A percentile compares a stretch with the other conserved stretches of the same genome.
These are phyloP conservation scores for Candida sanyaensis DNA, from an alignment of 1,139 yeast species.

Conservation along the genomic window DNA sequence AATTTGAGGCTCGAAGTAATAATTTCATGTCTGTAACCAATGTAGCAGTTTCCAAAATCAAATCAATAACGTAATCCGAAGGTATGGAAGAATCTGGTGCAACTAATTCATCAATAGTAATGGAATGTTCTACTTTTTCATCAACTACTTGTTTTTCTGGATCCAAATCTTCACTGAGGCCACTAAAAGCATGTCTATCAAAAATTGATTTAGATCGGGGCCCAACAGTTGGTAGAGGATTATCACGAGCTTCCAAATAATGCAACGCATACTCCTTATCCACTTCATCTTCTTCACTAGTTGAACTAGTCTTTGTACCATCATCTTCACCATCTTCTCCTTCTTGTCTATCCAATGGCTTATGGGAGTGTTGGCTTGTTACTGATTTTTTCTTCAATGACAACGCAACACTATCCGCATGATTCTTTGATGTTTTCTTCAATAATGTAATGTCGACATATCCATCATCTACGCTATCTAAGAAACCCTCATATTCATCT, in stretches of 20 bases:
- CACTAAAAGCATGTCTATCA: constrained; percentile 25
- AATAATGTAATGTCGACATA: constrained; percentile 57
- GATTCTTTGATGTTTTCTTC: constrained; percentile 42
- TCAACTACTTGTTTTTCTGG: constrained; percentile 13
- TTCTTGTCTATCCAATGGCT: background rate
- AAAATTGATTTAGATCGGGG: constrained; percentile 41
- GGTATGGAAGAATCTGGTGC: constrained; percentile 56
- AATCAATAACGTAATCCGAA: constrained; percentile 53
- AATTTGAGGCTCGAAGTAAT: constrained; percentile 62
- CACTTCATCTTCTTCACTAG: constrained; percentile 22
- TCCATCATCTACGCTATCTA: constrained; percentile 66
- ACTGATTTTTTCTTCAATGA: constrained; percentile 19
- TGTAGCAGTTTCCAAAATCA: constrained; percentile 61
- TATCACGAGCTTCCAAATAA: constrained; percentile 28
- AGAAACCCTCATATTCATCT: constrained; percentile 74
- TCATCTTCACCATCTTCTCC: constrained; percentile 6
- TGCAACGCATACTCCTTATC: constrained; percentile 28
- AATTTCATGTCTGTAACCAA: constrained; percentile 64
- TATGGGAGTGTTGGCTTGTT: constrained; percentile 5
- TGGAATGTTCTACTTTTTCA: constrained; percentile 18
- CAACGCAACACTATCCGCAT: constrained; percentile 21
- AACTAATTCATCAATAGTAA: constrained; percentile 54
- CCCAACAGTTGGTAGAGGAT: constrained; percentile 22
- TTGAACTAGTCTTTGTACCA: constrained; percentile 15
- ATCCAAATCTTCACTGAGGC: constrained; percentile 7